phyloP scores from a whole-genome alignment of 2,329 filamentous ascomycete genomes.

The Talaromyces sp. region DNA sequence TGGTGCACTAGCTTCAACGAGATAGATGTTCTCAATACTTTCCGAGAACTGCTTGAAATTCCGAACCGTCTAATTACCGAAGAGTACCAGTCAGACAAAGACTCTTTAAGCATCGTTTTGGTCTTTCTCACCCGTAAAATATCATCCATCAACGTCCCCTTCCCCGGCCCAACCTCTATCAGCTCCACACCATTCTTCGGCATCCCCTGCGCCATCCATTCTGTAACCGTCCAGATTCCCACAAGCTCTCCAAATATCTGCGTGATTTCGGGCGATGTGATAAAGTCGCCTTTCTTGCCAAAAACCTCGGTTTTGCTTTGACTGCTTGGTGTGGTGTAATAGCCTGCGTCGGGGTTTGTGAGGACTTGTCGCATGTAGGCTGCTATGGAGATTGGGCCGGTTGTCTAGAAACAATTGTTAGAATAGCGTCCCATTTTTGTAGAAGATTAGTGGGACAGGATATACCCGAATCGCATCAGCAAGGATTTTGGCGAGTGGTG shows the following conservation, averaged over 20 bases:
- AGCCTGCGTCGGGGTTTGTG: conserved; percentile 83
- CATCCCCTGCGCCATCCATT: conserved; percentile 90
- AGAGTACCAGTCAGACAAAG: not conserved
- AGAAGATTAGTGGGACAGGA: not conserved
- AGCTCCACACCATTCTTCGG: conserved; percentile 73
- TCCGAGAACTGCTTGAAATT: conserved; percentile 75
- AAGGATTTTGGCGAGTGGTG: conserved; percentile 82
- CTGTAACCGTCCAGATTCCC: conserved; percentile 90
- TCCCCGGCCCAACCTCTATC: conserved; percentile 89
- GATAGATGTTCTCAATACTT: conserved; percentile 81
- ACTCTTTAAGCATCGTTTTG: too few species aligned
- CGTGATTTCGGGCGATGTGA: conserved; percentile 95
- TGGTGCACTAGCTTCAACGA: conserved; percentile 87
- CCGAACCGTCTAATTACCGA: conserved; percentile 63
- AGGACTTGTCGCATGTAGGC: conserved; percentile 99
- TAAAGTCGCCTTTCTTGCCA: conserved; percentile 88
- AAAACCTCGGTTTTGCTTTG: conserved; percentile 77
- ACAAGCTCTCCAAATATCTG: conserved; percentile 94
- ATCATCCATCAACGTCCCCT: conserved; percentile 96
- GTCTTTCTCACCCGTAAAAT: conserved; percentile 68
- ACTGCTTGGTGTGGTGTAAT: conserved; percentile 83
- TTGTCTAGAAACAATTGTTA: conserved; percentile 55
- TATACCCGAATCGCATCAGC: conserved; percentile 73
- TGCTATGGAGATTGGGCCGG: conserved; percentile 85
- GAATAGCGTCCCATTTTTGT: too few species aligned